These are phyloP conservation scores for Dioszegia crocea DNA, from an alignment of 768 basidiomycete genomes.

Conservation along the genomic window DNA sequence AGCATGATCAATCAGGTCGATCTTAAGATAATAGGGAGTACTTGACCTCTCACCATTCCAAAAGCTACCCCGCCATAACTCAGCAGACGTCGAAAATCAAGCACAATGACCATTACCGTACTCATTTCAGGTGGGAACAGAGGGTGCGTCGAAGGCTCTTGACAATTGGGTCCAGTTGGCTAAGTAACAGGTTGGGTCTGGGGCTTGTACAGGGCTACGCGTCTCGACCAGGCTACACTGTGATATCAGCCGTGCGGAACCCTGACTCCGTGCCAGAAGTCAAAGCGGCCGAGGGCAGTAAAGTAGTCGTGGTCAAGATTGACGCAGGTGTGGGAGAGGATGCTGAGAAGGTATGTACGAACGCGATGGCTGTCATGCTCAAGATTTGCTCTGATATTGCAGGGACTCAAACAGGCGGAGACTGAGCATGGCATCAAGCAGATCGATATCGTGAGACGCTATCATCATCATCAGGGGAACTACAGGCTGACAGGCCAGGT, in stretches of 20 bases:
- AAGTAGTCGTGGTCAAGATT: conserved; percentile 19
- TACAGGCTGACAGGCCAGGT: conserved; percentile 12
- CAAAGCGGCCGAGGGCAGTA: conserved; percentile 15
- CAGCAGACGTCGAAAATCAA: neutral
- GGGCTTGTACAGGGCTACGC: conserved; percentile 27
- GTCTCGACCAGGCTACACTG: conserved; percentile 16
- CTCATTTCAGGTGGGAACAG: conserved; percentile 30
- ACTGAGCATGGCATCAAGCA: conserved; percentile 17
- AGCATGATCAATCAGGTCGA: no score
- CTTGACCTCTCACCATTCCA: no score
- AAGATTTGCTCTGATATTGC: neutral
- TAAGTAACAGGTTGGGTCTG: conserved; percentile 20
- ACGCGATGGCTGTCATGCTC: neutral
- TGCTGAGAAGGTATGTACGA: neutral
- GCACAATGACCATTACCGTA: conserved; percentile 14
- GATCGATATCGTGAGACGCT: conserved; percentile 25
- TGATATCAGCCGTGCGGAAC: conserved; percentile 22
- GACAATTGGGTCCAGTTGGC: neutral
- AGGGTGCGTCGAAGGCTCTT: conserved; percentile 15
- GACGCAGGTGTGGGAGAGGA: conserved; percentile 13
- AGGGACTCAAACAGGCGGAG: conserved; percentile 2
- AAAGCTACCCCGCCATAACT: no score
- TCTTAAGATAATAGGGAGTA: no score
- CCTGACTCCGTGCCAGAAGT: conserved; percentile 20
- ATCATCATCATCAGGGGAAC: neutral